phyloP scores from a whole-genome alignment of 257 asterid genomes.

The Nicotiana tabacum region DNA sequence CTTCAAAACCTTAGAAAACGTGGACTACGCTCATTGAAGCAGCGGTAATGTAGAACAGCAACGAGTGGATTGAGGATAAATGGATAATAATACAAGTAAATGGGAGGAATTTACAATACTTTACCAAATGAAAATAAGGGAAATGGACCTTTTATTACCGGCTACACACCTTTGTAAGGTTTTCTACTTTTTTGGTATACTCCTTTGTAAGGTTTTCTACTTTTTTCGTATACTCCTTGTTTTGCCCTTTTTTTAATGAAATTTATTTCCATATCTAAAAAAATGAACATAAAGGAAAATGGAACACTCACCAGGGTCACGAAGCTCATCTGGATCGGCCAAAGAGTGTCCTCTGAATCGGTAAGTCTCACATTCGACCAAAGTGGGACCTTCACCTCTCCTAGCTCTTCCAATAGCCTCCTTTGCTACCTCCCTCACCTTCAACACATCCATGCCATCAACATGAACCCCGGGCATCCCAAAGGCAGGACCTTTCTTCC shows the following conservation, averaged over 20 bases:
- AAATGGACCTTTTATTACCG: background rate
- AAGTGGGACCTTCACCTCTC: slow-evolving; percentile 93
- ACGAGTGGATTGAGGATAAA: background rate
- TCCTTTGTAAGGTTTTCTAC: no score
- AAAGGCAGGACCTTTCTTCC: slow-evolving; percentile 98
- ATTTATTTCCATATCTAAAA: no score
- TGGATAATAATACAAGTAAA: background rate
- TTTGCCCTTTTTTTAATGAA: no score
- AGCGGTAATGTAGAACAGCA: background rate
- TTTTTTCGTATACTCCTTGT: no score
- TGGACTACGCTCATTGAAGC: background rate
- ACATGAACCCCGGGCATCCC: slow-evolving; percentile 99
- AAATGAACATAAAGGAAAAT: background rate
- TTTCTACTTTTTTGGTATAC: no score
- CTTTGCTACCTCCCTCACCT: slow-evolving; percentile 93
- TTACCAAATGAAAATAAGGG: background rate
- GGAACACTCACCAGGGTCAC: slow-evolving; percentile 77
- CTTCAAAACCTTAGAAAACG: background rate
- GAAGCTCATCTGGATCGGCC: slow-evolving; percentile 99
- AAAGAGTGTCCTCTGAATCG: slow-evolving; percentile 96
- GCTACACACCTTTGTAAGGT: no score
- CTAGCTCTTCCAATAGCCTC: slow-evolving; percentile 91
- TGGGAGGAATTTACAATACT: background rate
- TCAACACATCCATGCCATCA: slow-evolving; percentile 97
- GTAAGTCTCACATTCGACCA: slow-evolving; percentile 94